Conservation (phyloP, 2,329 filamentous ascomycete species). For the Zalaria obscura region DNA sequence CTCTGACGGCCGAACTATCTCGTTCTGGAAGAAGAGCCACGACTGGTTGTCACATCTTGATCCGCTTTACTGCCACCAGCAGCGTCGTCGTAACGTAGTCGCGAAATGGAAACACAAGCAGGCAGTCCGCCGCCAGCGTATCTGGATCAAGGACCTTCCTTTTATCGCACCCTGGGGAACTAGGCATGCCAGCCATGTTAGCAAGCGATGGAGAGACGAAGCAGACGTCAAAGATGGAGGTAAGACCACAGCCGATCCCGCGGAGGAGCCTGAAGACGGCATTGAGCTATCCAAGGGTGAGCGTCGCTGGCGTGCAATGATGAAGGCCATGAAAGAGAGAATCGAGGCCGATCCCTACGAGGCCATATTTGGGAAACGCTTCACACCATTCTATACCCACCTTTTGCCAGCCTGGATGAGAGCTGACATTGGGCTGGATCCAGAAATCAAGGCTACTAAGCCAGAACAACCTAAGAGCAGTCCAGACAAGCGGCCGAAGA, state of each 20-base stretch:
- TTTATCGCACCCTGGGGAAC: conserved; percentile 15
- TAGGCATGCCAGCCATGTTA: conserved; percentile 15
- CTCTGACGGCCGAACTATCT: conserved; percentile 10
- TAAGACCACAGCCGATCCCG: neutral
- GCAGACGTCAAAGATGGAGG: conserved; percentile 6
- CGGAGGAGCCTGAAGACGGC: conserved; percentile 5
- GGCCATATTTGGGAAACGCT: conserved; percentile 26
- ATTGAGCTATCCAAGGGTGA: conserved; percentile 14
- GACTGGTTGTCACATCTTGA: conserved; percentile 17
- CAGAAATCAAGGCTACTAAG: neutral
- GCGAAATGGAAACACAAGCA: conserved; percentile 17
- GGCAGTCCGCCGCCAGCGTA: conserved; percentile 14
- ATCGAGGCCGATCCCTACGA: conserved; percentile 28
- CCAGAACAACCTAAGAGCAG: neutral
- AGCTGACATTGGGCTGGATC: neutral
- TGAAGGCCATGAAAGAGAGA: conserved; percentile 17
- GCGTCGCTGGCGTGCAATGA: conserved; percentile 19
- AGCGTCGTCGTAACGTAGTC: conserved; percentile 14
- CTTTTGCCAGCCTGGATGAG: neutral
- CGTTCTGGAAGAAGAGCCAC: conserved; percentile 10
- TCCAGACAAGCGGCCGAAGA: neutral
- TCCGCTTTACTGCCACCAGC: conserved; percentile 15
- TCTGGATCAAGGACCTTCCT: conserved; percentile 13
- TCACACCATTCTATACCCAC: conserved; percentile 19
- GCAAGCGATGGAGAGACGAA: conserved; percentile 8